Evolutionary conservation across 2,329 filamentous ascomycete genomes (phyloP).

Genomic region (Colletotrichum lupini): DNA sequence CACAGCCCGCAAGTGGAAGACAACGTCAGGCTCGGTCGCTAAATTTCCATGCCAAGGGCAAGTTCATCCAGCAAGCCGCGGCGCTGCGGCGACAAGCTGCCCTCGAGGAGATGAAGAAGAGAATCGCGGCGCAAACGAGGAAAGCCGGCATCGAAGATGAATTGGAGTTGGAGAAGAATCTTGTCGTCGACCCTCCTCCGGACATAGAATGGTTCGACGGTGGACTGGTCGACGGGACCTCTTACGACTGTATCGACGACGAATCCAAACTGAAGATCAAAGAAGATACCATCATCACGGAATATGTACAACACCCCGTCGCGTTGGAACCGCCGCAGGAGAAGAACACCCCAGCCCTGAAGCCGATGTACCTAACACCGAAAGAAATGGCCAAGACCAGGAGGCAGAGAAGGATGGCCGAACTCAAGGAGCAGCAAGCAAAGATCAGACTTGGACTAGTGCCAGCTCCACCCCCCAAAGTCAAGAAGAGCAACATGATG

Average conservation of each 20-base stretch:
- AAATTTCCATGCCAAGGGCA: slow-evolving; percentile 93
- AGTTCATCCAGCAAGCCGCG: slow-evolving; percentile 95
- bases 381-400: slow-evolving; percentile 93
- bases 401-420: slow-evolving; percentile 88
- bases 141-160: slow-evolving; percentile 96
- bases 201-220: slow-evolving; percentile 99
- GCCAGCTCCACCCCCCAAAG: slow-evolving; percentile 91
- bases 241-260: slow-evolving; percentile 77
- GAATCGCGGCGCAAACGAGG: slow-evolving; percentile 86
- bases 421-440: slow-evolving; percentile 94
- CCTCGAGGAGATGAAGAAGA: slow-evolving; percentile 93
- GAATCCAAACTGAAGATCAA: slow-evolving; percentile 77
- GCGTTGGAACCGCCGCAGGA: slow-evolving; percentile 92
- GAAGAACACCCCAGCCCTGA: slow-evolving; percentile 79
- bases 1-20: slow-evolving; percentile 67
- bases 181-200: slow-evolving; percentile 84
- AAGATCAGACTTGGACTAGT: slow-evolving; percentile 93
- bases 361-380: slow-evolving; percentile 91
- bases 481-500: slow-evolving; percentile 98
- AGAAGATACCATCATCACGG: slow-evolving; percentile 87
- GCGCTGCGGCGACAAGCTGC: slow-evolving; percentile 88
- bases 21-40: slow-evolving; percentile 79
- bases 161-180: slow-evolving; percentile 88
- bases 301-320: slow-evolving; percentile 93
- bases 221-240: slow-evolving; percentile 77